Conservation (phyloP, 2,329 filamentous ascomycete genomes). For the Cladophialophora immunda region DNA sequence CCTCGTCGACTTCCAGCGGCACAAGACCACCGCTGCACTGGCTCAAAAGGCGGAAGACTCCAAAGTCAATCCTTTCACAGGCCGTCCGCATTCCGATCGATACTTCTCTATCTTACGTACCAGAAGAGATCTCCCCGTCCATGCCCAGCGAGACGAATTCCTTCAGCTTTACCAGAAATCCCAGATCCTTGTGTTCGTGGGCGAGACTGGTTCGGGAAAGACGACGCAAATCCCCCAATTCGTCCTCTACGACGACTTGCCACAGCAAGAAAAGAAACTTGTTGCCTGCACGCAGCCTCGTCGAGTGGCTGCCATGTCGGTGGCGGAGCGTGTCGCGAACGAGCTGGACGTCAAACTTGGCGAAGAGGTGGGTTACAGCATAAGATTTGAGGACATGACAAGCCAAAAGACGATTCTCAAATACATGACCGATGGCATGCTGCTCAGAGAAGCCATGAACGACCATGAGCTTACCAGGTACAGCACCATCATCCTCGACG, state of each 20-base stretch:
- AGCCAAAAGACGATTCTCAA: constrained; percentile 89
- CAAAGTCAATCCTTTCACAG: constrained; percentile 85
- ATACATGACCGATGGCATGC: constrained; percentile 99
- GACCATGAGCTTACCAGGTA: constrained; percentile 92
- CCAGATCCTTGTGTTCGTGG: constrained; percentile 97
- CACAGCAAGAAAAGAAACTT: constrained; percentile 84
- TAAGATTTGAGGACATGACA: constrained; percentile 97
- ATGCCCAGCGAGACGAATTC: constrained; percentile 93
- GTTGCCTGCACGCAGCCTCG: constrained; percentile 97
- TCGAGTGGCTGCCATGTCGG: constrained; percentile 97
- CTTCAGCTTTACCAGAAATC: constrained; percentile 89
- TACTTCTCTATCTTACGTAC: constrained; percentile 91
- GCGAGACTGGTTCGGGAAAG: constrained; percentile 99
- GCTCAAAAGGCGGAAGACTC: constrained; percentile 79
- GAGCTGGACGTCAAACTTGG: constrained; percentile 95
- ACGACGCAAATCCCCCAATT: constrained; percentile 99
- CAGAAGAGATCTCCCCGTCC: constrained; percentile 85
- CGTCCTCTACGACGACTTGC: constrained; percentile 94
- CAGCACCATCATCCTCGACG: constrained; percentile 97
- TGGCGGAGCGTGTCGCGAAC: constrained; percentile 95
- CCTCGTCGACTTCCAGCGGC: constrained; percentile 75
- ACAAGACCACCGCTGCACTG: constrained; percentile 79
- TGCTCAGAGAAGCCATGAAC: constrained; percentile 94
- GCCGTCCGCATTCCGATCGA: constrained; percentile 75
- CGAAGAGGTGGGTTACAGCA: constrained; percentile 97